Conservation (phyloP, 148 eudicot genomes). For the Suaeda aralocaspica region DNA sequence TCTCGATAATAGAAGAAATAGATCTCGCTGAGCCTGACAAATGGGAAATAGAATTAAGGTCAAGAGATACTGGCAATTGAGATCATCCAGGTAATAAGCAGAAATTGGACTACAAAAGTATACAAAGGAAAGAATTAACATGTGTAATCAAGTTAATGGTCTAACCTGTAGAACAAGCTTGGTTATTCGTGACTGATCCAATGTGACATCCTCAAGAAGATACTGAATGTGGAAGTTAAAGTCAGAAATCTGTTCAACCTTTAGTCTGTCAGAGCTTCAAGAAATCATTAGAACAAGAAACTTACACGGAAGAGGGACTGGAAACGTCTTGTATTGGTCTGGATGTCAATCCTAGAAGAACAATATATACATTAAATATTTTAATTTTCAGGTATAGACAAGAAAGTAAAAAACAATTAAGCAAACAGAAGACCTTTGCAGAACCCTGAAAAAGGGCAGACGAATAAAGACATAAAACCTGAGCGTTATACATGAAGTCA, state of each 20-base stretch:
- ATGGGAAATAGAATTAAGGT: constrained; percentile 5
- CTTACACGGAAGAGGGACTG: constrained; percentile 72
- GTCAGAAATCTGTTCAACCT: constrained; percentile 5
- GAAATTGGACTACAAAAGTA: background rate
- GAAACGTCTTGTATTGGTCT: constrained; percentile 79
- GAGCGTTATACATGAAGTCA: background rate
- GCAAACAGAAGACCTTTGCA: no score
- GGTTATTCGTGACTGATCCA: constrained; percentile 51
- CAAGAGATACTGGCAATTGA: background rate
- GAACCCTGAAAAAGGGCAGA: no score
- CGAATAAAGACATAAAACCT: background rate
- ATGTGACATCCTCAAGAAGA: constrained; percentile 77
- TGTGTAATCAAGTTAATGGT: background rate
- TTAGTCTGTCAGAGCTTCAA: background rate
- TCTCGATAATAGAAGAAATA: constrained; percentile 85
- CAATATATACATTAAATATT: constrained; percentile 1
- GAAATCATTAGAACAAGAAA: background rate
- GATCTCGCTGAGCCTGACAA: constrained; percentile 77
- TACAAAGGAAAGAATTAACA: background rate
- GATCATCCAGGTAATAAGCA: constrained; percentile 1
- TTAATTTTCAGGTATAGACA: background rate
- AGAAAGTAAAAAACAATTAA: background rate
- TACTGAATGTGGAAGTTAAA: constrained; percentile 43
- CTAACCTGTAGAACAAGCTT: constrained; percentile 82
- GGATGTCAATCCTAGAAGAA: constrained; percentile 74